Evolutionary conservation across 2,329 filamentous ascomycete species (phyloP).

Genomic region (Colletotrichum costaricense): DNA sequence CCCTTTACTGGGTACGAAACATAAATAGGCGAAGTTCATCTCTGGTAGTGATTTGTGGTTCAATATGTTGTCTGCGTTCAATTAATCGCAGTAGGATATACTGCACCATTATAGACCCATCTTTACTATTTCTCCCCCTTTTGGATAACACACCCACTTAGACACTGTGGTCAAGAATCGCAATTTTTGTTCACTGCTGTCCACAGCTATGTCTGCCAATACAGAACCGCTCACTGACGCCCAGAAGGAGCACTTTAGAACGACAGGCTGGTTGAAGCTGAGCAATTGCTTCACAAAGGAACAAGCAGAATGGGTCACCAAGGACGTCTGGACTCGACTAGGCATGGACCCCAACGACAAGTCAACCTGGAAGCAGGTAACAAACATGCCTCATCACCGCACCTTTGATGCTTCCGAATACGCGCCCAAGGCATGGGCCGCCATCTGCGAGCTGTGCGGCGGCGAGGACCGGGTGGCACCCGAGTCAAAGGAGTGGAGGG

Average conservation of each 20-base stretch:
- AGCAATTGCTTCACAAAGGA: constrained; percentile 50
- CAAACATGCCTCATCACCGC: constrained; percentile 73
- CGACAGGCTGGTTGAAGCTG: constrained; percentile 51
- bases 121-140: no score
- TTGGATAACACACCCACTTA: no score
- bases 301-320: constrained; percentile 48
- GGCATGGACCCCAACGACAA: constrained; percentile 73
- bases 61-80: not conserved
- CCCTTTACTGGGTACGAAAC: not conserved
- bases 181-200: no score
- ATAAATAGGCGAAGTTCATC: not conserved
- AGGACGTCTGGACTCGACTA: constrained; percentile 71
- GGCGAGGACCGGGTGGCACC: constrained; percentile 66
- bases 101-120: not conserved
- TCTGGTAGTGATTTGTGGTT: not conserved
- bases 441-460: constrained; percentile 74
- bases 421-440: constrained; percentile 73
- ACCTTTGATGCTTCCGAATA: constrained; percentile 64
- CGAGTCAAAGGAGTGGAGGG: constrained; percentile 68
- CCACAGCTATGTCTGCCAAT: constrained; percentile 11
- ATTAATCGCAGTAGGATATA: not conserved
- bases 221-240: constrained; percentile 47
- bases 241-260: constrained; percentile 54
- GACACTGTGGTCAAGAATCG: no score
- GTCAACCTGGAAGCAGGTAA: constrained; percentile 72